Evolutionary conservation across 1,139 yeast genomes (phyloP), one percentile per base, ranked within the genome.

Genomic region (Scheffersomyces cryptocercus): DNA sequence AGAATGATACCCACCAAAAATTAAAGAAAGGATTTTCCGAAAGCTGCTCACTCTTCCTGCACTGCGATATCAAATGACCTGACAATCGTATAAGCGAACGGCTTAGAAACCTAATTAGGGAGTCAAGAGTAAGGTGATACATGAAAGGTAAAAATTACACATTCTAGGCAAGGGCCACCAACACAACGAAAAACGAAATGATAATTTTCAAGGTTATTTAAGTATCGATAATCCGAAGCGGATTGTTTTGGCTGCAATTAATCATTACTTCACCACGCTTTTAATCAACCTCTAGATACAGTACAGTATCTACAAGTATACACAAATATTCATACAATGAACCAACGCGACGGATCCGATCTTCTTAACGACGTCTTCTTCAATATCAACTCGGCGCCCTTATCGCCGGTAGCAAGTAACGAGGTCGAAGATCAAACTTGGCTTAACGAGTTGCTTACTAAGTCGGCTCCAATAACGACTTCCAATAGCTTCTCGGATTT

Each of bases 391-490:
- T 44, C 52, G 8, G 55, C 48, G 10, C 54, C 59, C 16, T 49
- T 57, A 31, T 50, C 56, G 3, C 60, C 59, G 5, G 46, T 47
- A 10, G 45, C 54, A 8, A 38, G 43, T 8, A 39, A 46, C 28
- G 47, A 42, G 14, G 43, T 40, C n/a, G 43, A 44, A 14, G 52
- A 48, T 15, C 55, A 55, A 32, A 46, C 48, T 29, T 61, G 66
- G 66, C 53, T 58, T 35, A 51, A 52, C 43, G 61, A 56, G 9
- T 45, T 59, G 11, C 46, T 61, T 28, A 38, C 52, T 35, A 50
- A 51, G 24, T 54, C 62, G 3, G 58, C 56, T 11, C 60, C 61
- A 13, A 43, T 51, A 28, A 49, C 59, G n/a, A 44, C 54, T n/a
- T 49, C 53, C 34, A 54, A 52, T 37, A 52, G 56, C 38, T 41